phyloP scores from a whole-genome alignment of 192 early-diverging fungal genomes.

The Thamnidium elegans region DNA sequence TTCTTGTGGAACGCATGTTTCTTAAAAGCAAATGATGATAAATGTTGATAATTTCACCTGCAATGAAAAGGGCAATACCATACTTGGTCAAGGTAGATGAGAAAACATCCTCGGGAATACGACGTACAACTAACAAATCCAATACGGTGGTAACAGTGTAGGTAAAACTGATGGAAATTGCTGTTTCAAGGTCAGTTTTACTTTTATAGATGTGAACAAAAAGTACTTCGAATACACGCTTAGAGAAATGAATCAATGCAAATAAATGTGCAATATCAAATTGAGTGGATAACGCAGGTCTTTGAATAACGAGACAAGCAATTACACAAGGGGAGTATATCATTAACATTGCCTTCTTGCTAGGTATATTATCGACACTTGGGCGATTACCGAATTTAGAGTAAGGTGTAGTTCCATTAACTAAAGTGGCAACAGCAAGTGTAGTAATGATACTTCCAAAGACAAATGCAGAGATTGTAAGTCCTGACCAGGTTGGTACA shows the following conservation, averaged over 20 bases:
- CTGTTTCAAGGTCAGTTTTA: conserved; percentile 7
- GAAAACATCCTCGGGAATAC: conserved; percentile 1
- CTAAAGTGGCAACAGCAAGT: not conserved
- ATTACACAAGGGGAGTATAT: conserved; percentile 9
- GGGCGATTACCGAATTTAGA: conserved; percentile 4
- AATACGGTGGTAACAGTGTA: conserved; percentile 8
- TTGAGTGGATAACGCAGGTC: not conserved
- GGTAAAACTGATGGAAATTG: not conserved
- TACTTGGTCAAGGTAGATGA: not conserved
- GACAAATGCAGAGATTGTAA: not conserved
- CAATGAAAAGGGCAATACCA: conserved; percentile 3
- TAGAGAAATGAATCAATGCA: conserved; percentile 1
- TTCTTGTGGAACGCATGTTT: not conserved
- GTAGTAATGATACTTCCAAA: not conserved
- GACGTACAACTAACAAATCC: not conserved
- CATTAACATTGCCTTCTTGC: not conserved
- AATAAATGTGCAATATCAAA: not conserved
- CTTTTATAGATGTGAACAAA: conserved; percentile 15
- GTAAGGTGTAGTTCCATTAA: conserved; percentile 1
- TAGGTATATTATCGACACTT: not conserved
- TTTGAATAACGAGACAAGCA: not conserved
- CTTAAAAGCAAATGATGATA: conserved; percentile 16
- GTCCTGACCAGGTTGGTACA: conserved; percentile 6
- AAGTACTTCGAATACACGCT: conserved; percentile 3
- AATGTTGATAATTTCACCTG: not conserved